Percentiles rank a stretch among this genome's conserved stretches.
phyloP scores from a whole-genome alignment of 208 protist genomes.

The Crithidia acanthocephali region DNA sequence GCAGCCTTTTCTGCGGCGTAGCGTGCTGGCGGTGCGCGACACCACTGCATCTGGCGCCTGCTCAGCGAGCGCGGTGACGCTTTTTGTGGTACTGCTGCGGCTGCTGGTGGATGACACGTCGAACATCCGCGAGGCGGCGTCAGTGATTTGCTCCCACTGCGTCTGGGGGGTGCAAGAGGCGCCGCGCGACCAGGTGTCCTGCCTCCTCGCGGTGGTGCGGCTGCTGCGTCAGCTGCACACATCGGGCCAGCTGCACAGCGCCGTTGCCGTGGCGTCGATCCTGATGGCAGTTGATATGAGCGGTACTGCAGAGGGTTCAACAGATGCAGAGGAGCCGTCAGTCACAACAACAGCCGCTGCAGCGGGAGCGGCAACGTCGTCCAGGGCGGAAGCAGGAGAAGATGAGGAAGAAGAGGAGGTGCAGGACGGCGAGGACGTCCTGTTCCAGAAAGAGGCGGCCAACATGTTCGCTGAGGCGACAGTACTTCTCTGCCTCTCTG shows the following conservation, averaged over 20 bases:
- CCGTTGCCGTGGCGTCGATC: neutral
- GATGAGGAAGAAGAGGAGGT: constrained; percentile 24
- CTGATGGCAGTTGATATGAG: neutral
- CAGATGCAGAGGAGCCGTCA: neutral
- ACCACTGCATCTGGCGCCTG: constrained; percentile 2
- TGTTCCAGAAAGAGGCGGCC: constrained; percentile 87
- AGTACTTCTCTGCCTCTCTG: constrained; percentile 49
- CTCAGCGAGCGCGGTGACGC: constrained; percentile 15
- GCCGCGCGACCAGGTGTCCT: constrained; percentile 60
- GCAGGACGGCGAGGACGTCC: constrained; percentile 53
- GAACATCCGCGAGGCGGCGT: constrained; percentile 62
- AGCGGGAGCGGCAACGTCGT: too few relatives aligned
- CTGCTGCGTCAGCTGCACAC: constrained; percentile 31
- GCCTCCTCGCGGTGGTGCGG: constrained; percentile 53
- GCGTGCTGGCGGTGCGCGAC: neutral
- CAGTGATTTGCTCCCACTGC: constrained; percentile 25
- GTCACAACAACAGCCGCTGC: too few relatives aligned
- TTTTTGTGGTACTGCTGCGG: constrained; percentile 60
- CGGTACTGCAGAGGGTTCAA: neutral
- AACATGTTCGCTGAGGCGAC: constrained; percentile 87
- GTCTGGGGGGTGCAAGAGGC: constrained; percentile 26
- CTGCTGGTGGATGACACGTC: constrained; percentile 81
- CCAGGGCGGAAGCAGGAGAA: too few relatives aligned
- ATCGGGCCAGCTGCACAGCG: constrained; percentile 8
- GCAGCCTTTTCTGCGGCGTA: constrained; percentile 25